Conservation (phyloP, 495 filamentous ascomycete species). For the Daldinia grandis region DNA sequence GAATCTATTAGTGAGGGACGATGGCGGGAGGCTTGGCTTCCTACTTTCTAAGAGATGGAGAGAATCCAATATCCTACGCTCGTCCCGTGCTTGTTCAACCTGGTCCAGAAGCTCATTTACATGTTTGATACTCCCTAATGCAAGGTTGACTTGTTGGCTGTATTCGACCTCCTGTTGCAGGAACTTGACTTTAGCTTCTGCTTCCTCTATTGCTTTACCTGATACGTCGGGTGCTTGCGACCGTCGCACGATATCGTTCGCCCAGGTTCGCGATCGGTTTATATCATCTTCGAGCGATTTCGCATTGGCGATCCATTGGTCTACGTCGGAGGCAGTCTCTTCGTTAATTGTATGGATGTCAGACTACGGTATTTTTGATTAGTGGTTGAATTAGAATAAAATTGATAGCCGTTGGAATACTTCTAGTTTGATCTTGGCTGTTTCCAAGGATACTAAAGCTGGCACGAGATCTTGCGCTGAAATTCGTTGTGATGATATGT, state of each 20-base stretch:
- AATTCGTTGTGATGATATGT: constrained; percentile 69
- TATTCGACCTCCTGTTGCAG: constrained; percentile 79
- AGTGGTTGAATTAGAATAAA: constrained; percentile 1
- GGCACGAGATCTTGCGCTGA: constrained; percentile 64
- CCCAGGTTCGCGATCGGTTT: constrained; percentile 71
- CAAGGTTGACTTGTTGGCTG: constrained; percentile 70
- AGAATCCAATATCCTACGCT: constrained; percentile 59
- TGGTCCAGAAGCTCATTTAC: constrained; percentile 62
- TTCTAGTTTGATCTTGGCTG: constrained; percentile 74
- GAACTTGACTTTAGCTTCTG: constrained; percentile 72
- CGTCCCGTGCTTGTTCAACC: constrained; percentile 58
- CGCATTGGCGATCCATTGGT: constrained; percentile 84
- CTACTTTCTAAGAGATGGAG: constrained; percentile 61
- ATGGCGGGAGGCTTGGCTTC: constrained; percentile 2
- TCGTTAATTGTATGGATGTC: constrained; percentile 77
- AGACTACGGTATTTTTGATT: constrained; percentile 52
- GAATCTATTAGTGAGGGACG: background rate
- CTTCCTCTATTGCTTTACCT: constrained; percentile 67
- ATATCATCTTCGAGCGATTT: constrained; percentile 86
- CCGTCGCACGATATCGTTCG: constrained; percentile 76
- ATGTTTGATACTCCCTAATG: constrained; percentile 66
- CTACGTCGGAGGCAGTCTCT: constrained; percentile 77
- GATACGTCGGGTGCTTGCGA: constrained; percentile 71
- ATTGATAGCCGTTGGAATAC: constrained; percentile 49
- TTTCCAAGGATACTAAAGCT: constrained; percentile 69